These are phyloP conservation scores for Trichoderma pleuroti DNA, from an alignment of 2,329 filamentous ascomycete genomes.

Conservation along the genomic window DNA sequence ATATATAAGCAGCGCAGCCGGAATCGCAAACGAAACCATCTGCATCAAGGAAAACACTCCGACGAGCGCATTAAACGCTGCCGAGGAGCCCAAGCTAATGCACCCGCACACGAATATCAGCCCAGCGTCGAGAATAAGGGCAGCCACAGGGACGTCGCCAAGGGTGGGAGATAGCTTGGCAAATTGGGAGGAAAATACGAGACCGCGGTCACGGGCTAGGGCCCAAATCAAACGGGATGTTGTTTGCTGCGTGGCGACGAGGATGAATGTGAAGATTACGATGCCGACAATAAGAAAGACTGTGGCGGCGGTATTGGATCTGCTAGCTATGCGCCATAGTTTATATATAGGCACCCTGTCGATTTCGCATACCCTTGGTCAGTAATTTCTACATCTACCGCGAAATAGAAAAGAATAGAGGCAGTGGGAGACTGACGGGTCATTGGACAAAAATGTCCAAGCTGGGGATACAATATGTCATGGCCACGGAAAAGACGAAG, in stretches of 20 bases:
- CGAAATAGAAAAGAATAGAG: neutral
- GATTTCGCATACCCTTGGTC: neutral
- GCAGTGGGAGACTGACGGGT: neutral
- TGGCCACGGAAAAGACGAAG: slow-evolving; percentile 31
- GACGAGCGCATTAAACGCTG: slow-evolving; percentile 14
- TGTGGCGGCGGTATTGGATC: slow-evolving; percentile 15
- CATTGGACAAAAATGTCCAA: slow-evolving; percentile 21
- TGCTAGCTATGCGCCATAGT: slow-evolving; percentile 13
- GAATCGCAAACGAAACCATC: slow-evolving; percentile 13
- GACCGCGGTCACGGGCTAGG: slow-evolving; percentile 22
- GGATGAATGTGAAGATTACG: slow-evolving; percentile 19
- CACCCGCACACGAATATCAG: slow-evolving; percentile 14
- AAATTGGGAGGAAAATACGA: slow-evolving; percentile 10
- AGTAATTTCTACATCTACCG: neutral
- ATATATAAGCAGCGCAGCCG: slow-evolving; percentile 13
- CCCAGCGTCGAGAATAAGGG: slow-evolving; percentile 4
- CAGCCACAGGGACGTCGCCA: slow-evolving; percentile 4
- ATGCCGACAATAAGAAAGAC: slow-evolving; percentile 13
- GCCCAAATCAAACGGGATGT: slow-evolving; percentile 23
- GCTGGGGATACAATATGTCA: slow-evolving; percentile 27
- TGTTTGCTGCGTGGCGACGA: slow-evolving; percentile 22
- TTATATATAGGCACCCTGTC: slow-evolving; percentile 14
- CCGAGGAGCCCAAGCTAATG: slow-evolving; percentile 10
- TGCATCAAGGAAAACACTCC: slow-evolving; percentile 7
- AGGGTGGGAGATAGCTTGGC: neutral